A percentile compares a stretch with the other conserved stretches of the same genome.
Conservation (phyloP, 2,329 filamentous ascomycete genomes). For the Mycosphaerella sp. region DNA sequence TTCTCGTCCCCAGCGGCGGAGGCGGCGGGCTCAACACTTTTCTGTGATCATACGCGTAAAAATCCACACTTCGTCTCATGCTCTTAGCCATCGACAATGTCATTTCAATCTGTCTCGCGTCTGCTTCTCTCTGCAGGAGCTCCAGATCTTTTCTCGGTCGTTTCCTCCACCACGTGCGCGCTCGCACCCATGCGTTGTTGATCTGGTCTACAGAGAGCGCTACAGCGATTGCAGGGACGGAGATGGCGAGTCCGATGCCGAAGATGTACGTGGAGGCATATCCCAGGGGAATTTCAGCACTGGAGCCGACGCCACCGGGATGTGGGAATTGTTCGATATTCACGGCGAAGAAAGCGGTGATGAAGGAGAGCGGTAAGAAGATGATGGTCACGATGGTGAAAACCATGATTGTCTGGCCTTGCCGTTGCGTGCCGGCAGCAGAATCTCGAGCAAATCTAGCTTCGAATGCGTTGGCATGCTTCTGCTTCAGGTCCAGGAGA, state of each 20-base stretch:
- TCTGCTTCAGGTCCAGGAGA: slow-evolving; percentile 62
- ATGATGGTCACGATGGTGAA: slow-evolving; percentile 56
- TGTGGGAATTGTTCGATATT: slow-evolving; percentile 47
- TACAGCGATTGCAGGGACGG: slow-evolving; percentile 34
- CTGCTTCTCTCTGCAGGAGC: slow-evolving; percentile 2
- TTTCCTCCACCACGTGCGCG: slow-evolving; percentile 4
- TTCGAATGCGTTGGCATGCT: slow-evolving; percentile 62
- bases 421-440: slow-evolving; percentile 53
- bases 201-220: slow-evolving; percentile 21
- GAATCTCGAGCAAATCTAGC: slow-evolving; percentile 57
- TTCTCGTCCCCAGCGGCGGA: slow-evolving; percentile 1
- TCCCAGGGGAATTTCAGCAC: slow-evolving; percentile 28
- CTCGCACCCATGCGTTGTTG: slow-evolving; percentile 6
- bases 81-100: slow-evolving; percentile 17
- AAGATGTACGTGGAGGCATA: slow-evolving; percentile 54
- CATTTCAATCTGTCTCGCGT: slow-evolving; percentile 12
- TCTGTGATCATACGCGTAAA: slow-evolving; percentile 12
- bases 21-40: slow-evolving; percentile 11
- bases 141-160: background rate
- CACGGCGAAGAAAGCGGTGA: slow-evolving; percentile 52
- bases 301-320: slow-evolving; percentile 15
- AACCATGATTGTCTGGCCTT: slow-evolving; percentile 54
- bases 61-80: slow-evolving; percentile 18
- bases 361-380: slow-evolving; percentile 52
- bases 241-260: slow-evolving; percentile 50